phyloP scores from a whole-genome alignment of 2,329 filamentous ascomycete species.

The Cadophora gregata region DNA sequence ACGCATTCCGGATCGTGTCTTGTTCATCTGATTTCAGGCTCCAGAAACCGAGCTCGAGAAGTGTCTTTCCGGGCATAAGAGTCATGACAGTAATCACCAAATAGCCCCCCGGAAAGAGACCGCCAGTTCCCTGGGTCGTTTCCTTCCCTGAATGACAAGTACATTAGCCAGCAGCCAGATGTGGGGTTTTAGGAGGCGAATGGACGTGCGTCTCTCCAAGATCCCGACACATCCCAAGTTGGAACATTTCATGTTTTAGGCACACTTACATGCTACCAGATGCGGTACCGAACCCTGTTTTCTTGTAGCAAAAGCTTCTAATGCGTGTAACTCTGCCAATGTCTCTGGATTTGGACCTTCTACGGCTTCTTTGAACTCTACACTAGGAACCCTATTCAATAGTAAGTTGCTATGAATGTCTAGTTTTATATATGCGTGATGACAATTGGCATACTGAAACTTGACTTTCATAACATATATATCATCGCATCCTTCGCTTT shows the following conservation, averaged over 20 bases:
- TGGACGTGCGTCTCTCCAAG: too few relatives aligned
- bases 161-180: background rate
- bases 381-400: conserved; percentile 12
- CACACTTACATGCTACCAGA: conserved; percentile 10
- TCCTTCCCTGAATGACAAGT: background rate
- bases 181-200: background rate
- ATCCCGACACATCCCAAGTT: background rate
- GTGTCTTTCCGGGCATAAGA: conserved; percentile 12
- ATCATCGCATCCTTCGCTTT: background rate
- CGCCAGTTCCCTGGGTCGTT: background rate
- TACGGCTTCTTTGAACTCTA: background rate
- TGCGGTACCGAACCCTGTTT: conserved; percentile 5
- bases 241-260: too few relatives aligned
- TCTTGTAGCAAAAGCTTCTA: background rate
- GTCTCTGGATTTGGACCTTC: conserved; percentile 16
- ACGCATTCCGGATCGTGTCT: background rate
- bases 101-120: conserved; percentile 15
- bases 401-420: background rate
- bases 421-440: background rate
- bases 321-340: conserved; percentile 6
- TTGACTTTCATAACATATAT: conserved; percentile 18
- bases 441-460: conserved; percentile 3
- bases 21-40: conserved; percentile 5
- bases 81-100: conserved; percentile 16
- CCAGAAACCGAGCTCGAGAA: conserved; percentile 20